Evolutionary conservation across 1,139 yeast species (phyloP).

Genomic region (Nakaseomyces sp.): DNA sequence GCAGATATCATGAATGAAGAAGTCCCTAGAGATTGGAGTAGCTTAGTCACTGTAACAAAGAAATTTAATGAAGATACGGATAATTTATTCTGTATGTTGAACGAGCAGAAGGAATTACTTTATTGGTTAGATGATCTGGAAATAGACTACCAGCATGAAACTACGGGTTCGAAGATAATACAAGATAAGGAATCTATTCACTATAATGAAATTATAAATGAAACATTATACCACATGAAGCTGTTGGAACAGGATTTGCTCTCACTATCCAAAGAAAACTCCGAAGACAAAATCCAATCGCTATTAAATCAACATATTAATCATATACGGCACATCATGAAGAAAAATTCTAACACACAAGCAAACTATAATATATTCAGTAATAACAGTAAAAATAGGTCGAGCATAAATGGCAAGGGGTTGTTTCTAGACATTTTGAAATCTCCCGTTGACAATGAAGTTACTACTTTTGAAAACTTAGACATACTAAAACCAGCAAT

Average conservation of each 20-base stretch:
- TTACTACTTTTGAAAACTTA: neutral
- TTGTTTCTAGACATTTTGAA: slow-evolving; percentile 3
- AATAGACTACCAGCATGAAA: neutral
- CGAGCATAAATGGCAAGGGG: slow-evolving; percentile 1
- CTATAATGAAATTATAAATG: neutral
- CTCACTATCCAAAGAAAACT: neutral
- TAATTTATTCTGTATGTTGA: neutral
- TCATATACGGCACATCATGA: neutral
- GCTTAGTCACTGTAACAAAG: neutral
- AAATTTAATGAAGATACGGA: slow-evolving; percentile 1
- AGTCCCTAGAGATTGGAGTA: neutral
- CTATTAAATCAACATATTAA: neutral
- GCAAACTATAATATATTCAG: slow-evolving; percentile 2
- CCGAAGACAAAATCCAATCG: neutral
- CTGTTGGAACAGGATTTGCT: neutral
- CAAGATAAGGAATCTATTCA: neutral
- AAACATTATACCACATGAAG: neutral
- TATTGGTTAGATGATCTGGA: neutral
- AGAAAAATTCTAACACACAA: neutral
- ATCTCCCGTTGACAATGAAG: neutral
- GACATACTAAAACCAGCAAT: neutral
- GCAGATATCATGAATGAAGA: neutral
- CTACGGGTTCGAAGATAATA: neutral
- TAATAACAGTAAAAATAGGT: neutral
- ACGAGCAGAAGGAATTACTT: neutral